These are phyloP conservation scores for Colletotrichum trifolii DNA, from an alignment of 2,329 filamentous ascomycete species.

Conservation along the genomic window DNA sequence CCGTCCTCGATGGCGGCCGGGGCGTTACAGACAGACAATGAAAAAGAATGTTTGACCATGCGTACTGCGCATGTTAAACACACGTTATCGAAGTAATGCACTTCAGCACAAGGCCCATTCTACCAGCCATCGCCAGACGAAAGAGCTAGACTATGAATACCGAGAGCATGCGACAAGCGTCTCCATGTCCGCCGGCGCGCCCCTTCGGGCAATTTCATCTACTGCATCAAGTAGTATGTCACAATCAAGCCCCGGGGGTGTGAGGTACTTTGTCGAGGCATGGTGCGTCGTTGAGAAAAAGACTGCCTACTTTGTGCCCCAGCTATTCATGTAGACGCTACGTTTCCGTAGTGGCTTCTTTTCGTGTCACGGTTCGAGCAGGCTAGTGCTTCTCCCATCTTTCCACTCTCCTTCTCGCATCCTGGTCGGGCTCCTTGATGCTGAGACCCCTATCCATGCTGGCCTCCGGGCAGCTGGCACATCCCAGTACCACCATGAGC, in stretches of 20 bases:
- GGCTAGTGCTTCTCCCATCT: conserved; percentile 43
- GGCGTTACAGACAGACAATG: conserved; percentile 21
- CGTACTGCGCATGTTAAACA: too few relatives aligned
- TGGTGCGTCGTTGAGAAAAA: not conserved
- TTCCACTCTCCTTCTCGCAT: conserved; percentile 43
- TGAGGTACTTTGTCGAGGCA: conserved; percentile 5
- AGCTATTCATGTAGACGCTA: conserved; percentile 7
- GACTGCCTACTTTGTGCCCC: not conserved
- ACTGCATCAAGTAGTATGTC: conserved; percentile 44
- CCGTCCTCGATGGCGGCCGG: conserved; percentile 19
- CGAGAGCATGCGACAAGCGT: conserved; percentile 40
- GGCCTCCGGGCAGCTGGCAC: conserved; percentile 6
- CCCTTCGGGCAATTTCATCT: conserved; percentile 58
- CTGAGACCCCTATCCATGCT: conserved; percentile 48
- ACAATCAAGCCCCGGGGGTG: conserved; percentile 31
- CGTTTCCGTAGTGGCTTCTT: conserved; percentile 40
- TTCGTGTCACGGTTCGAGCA: conserved; percentile 41
- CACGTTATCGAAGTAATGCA: conserved; percentile 33
- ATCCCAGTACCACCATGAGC: conserved; percentile 35
- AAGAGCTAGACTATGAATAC: too few relatives aligned
- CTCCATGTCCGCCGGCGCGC: conserved; percentile 40
- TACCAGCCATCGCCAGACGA: too few relatives aligned
- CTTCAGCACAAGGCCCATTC: too few relatives aligned
- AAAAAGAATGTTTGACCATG: conserved; percentile 1
- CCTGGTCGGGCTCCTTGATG: conserved; percentile 23